Evolutionary conservation across 306 rosid species (phyloP).

Genomic region (Delonix regia): DNA sequence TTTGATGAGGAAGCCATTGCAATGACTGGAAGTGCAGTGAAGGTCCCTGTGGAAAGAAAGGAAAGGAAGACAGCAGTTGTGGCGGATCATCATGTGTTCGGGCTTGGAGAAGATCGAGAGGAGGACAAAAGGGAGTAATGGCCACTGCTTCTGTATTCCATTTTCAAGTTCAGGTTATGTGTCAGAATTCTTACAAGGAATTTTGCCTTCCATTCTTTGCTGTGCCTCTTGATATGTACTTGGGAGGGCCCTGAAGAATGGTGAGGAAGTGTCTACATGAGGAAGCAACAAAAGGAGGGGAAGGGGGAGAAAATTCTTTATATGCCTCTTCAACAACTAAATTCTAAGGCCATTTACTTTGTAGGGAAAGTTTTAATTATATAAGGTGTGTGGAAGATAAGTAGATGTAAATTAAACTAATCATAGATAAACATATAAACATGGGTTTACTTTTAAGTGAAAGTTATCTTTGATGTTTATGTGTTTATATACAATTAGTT

Average conservation of each 20-base stretch:
- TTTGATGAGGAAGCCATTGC: slow-evolving; percentile 61
- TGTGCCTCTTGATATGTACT: slow-evolving; percentile 20
- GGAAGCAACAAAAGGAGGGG: slow-evolving; percentile 20
- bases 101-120: slow-evolving; percentile 61
- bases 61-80: slow-evolving; percentile 52
- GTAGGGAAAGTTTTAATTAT: not conserved
- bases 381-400: not conserved
- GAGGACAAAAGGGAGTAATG: slow-evolving; percentile 68
- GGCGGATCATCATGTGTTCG: slow-evolving; percentile 58
- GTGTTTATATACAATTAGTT: not conserved
- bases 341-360: not conserved
- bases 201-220: slow-evolving; percentile 26
- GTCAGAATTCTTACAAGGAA: not conserved
- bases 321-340: not conserved
- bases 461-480: not conserved
- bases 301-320: not conserved
- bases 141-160: slow-evolving; percentile 2
- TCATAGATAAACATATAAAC: not conserved
- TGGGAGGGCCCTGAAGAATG: slow-evolving; percentile 29
- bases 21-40: slow-evolving; percentile 57
- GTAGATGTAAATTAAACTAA: not conserved
- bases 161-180: slow-evolving; percentile 13
- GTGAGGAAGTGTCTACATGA: not conserved
- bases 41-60: slow-evolving; percentile 67
- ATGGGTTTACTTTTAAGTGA: not conserved